Conservation (phyloP, 495 filamentous ascomycete genomes). For the Aspergillus bertholletiae region DNA sequence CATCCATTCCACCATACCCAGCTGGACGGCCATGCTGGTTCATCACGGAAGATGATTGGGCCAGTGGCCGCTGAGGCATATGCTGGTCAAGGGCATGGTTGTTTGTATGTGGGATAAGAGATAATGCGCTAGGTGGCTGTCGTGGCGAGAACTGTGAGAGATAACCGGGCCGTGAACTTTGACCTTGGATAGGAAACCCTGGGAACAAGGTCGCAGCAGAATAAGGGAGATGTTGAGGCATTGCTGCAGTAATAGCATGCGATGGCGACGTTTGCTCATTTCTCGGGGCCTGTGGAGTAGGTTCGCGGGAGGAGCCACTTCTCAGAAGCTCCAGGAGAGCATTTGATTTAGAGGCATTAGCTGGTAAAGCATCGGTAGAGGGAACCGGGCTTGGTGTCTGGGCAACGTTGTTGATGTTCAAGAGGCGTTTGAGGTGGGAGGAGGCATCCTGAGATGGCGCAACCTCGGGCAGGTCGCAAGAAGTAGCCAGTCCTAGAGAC, state of each 20-base stretch:
- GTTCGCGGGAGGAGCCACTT: constrained; percentile 41
- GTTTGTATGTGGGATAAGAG: constrained; percentile 6
- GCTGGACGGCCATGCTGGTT: constrained; percentile 12
- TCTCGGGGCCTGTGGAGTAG: constrained; percentile 28
- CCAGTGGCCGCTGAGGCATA: background rate
- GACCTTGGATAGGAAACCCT: constrained; percentile 33
- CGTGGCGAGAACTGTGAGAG: constrained; percentile 23
- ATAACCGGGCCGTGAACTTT: constrained; percentile 17
- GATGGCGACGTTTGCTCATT: constrained; percentile 38
- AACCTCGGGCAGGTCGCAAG: constrained; percentile 43
- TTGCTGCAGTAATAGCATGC: constrained; percentile 25
- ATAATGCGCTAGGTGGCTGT: constrained; percentile 12
- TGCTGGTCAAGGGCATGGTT: background rate
- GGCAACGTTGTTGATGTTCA: constrained; percentile 52
- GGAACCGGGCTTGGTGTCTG: constrained; percentile 11
- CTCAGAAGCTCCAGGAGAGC: constrained; percentile 59
- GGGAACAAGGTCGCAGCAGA: constrained; percentile 36
- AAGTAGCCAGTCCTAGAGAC: constrained; percentile 19
- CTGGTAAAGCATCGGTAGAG: constrained; percentile 7
- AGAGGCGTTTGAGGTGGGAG: constrained; percentile 57
- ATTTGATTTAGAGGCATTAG: constrained; percentile 40
- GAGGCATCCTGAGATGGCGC: constrained; percentile 48
- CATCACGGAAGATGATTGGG: constrained; percentile 8
- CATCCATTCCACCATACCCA: constrained; percentile 12
- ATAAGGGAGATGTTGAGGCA: constrained; percentile 43